Conservation (phyloP, 2,329 filamentous ascomycete genomes). For the Periconia macrospinosa region DNA sequence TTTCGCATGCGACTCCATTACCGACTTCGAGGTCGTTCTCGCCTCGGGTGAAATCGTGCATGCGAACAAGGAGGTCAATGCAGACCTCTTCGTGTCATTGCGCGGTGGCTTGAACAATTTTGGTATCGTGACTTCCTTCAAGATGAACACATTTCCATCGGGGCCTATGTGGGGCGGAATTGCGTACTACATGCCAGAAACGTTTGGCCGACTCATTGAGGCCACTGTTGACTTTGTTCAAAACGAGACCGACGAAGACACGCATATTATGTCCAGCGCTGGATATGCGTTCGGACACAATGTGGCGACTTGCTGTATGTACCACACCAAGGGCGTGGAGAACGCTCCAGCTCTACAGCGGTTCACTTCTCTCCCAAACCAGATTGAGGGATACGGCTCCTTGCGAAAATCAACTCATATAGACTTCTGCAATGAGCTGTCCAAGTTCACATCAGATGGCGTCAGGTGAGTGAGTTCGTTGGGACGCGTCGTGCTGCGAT, state of each 20-base stretch:
- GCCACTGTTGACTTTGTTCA: slow-evolving; percentile 8
- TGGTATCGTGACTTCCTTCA: slow-evolving; percentile 29
- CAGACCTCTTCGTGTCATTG: slow-evolving; percentile 44
- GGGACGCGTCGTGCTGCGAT: no score
- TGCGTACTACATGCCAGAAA: slow-evolving; percentile 5
- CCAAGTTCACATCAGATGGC: no score
- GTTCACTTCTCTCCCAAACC: no score
- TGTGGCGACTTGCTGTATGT: no score
- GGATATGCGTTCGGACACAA: no score
- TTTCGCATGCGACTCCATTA: slow-evolving; percentile 14
- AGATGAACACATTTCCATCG: slow-evolving; percentile 2
- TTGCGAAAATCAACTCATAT: no score
- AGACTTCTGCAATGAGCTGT: no score
- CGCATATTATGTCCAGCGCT: no score
- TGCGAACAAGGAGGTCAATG: slow-evolving; percentile 40
- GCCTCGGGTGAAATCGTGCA: slow-evolving; percentile 46
- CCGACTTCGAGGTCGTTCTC: slow-evolving; percentile 45
- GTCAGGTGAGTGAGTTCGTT: no score
- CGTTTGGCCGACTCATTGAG: slow-evolving; percentile 2
- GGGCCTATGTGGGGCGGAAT: slow-evolving; percentile 31
- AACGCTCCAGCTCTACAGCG: no score
- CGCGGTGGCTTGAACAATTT: slow-evolving; percentile 41
- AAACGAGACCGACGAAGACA: slow-evolving; percentile 7
- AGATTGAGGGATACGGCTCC: no score
- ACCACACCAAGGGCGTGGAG: no score